Evolutionary conservation across 805 yeast species (phyloP), one percentile per base, ranked within the genome.

Genomic region (Dipodascus geniculatus): DNA sequence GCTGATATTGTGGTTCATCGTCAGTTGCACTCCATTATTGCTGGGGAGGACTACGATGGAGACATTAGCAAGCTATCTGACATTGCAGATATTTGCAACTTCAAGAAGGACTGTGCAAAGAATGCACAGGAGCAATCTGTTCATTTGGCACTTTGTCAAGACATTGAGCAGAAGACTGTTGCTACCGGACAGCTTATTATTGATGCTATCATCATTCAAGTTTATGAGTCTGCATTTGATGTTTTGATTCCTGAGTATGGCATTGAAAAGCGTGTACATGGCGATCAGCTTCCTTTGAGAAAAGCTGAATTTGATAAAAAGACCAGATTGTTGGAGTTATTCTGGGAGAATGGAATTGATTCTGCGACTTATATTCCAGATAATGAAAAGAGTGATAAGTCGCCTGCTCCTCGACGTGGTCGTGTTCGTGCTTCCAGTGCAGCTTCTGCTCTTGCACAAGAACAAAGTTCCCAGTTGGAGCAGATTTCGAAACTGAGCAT

Each of bases 161-260:
- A 89, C 0, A 83, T 90, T 55, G 85, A 84, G 64, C 85, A 81
- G 47, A 79, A 87, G 78, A 71, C 81, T 22, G 79, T 76, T 52
- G 70, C 76, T 16, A 82, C 91, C 16, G 96, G 96, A 1, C 96
- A 88, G 66, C 66, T 88, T 51, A 74, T 91, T 58, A 81, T 89
- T 42, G 81, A 83, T 79, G 97, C 95, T 16, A 80, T 88, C 16
- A 93, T 91, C 17, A 70, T 88, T 23, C 96, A 89, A 67, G 97
- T 91, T 8, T 90, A 91, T 67, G 98, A 93, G 69, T 87, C 96
- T 1, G 87, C 98, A 1, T 93, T 93, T 71, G 99, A 93, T 67
- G 91, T 90, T 2, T 80, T 85, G 59, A 74, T 90, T 57, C 96
- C 96, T 1, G 96, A 88, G 59, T 85, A 89, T 71, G 97, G 97